phyloP scores from a whole-genome alignment of 2,329 filamentous ascomycete species.

The Blumeriella jaapii region DNA sequence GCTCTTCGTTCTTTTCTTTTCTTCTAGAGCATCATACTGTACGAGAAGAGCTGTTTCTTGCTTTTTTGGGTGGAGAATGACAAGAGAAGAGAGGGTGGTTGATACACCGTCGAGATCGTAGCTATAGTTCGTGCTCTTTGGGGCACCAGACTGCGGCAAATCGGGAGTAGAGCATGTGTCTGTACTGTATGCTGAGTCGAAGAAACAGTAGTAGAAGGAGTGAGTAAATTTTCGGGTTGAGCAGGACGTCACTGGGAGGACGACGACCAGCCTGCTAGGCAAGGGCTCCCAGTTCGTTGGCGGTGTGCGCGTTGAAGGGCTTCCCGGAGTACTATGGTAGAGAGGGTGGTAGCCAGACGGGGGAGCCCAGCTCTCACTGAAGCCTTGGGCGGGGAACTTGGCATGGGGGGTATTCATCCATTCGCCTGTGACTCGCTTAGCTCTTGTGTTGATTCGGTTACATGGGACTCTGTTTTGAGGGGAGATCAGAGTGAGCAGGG shows the following conservation, averaged over 20 bases:
- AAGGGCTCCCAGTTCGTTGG: slow-evolving; percentile 51
- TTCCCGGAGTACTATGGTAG: slow-evolving; percentile 62
- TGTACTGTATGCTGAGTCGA: too few species aligned
- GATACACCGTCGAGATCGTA: slow-evolving; percentile 43
- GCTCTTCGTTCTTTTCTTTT: too few species aligned
- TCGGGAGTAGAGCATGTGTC: too few species aligned
- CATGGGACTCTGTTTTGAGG: neutral
- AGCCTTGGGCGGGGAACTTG: slow-evolving; percentile 53
- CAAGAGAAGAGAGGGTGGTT: slow-evolving; percentile 1
- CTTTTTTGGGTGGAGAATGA: too few species aligned
- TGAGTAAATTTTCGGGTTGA: slow-evolving; percentile 61
- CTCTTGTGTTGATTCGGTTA: slow-evolving; percentile 22
- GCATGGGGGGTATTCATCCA: too few species aligned
- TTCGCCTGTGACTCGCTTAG: slow-evolving; percentile 24
- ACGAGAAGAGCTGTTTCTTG: too few species aligned
- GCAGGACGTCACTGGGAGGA: slow-evolving; percentile 46
- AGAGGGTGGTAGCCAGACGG: slow-evolving; percentile 58
- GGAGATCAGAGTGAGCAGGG: slow-evolving; percentile 29
- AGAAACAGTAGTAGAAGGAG: slow-evolving; percentile 51
- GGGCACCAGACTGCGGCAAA: slow-evolving; percentile 62
- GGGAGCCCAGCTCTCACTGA: slow-evolving; percentile 57
- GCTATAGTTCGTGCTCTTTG: slow-evolving; percentile 53
- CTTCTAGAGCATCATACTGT: too few species aligned
- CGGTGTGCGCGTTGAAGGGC: slow-evolving; percentile 51
- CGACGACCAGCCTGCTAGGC: slow-evolving; percentile 45